These are phyloP conservation scores for Boeremia exigua DNA, from an alignment of 2,329 filamentous ascomycete species.

Conservation along the genomic window DNA sequence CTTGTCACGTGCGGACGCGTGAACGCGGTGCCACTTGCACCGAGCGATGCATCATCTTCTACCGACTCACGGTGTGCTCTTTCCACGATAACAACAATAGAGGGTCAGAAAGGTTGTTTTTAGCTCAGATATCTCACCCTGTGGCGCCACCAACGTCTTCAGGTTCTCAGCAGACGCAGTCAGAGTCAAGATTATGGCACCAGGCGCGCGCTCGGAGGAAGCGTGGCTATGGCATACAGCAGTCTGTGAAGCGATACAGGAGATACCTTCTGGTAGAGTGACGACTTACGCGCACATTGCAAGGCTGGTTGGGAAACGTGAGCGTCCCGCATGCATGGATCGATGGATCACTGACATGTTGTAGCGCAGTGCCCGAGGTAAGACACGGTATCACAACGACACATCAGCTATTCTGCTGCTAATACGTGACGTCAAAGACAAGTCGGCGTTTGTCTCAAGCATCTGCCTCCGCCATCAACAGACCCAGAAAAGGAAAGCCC, in stretches of 20 bases:
- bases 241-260: slow-evolving; percentile 83
- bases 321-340: slow-evolving; percentile 36
- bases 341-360: slow-evolving; percentile 31
- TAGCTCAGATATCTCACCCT: background rate
- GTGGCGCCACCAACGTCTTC: background rate
- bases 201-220: slow-evolving; percentile 68
- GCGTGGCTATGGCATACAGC: slow-evolving; percentile 75
- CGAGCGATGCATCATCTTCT: background rate
- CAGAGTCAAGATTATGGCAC: slow-evolving; percentile 59
- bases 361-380: slow-evolving; percentile 57
- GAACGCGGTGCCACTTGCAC: slow-evolving; percentile 12
- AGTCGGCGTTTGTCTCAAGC: slow-evolving; percentile 88
- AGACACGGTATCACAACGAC: slow-evolving; percentile 20
- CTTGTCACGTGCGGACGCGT: slow-evolving; percentile 36
- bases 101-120: background rate
- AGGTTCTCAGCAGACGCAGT: background rate
- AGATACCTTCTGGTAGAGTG: slow-evolving; percentile 82
- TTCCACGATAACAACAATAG: background rate
- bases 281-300: slow-evolving; percentile 89
- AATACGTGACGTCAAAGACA: slow-evolving; percentile 62
- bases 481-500: slow-evolving; percentile 50
- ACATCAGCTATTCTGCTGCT: slow-evolving; percentile 58
- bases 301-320: slow-evolving; percentile 73
- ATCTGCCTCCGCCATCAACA: slow-evolving; percentile 66
- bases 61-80: background rate